Conservation (phyloP, 768 basidiomycete species). For the Neoboletus brunneissimus region DNA sequence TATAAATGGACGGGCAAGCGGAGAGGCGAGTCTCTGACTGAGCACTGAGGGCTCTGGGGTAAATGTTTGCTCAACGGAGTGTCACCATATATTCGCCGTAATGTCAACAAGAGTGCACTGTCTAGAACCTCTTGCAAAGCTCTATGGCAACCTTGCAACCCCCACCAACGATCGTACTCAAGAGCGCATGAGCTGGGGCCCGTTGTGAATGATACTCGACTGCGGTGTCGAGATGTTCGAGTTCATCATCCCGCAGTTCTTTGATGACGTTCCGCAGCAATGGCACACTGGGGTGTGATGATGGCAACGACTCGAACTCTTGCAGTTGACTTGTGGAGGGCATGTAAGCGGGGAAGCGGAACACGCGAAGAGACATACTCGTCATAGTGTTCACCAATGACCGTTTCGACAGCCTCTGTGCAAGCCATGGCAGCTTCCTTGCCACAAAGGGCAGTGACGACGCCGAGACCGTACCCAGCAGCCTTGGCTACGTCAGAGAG, state of each 20-base stretch:
- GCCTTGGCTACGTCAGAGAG: slow-evolving; percentile 83
- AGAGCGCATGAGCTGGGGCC: slow-evolving; percentile 86
- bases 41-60: slow-evolving; percentile 17
- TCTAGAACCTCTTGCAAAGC: slow-evolving; percentile 77
- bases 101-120: not conserved
- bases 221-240: slow-evolving; percentile 91
- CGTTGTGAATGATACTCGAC: slow-evolving; percentile 84
- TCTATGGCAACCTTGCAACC: slow-evolving; percentile 92
- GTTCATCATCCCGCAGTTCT: slow-evolving; percentile 92
- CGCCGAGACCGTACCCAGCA: slow-evolving; percentile 84
- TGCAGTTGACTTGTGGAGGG: slow-evolving; percentile 65
- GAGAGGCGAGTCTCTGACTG: slow-evolving; percentile 42
- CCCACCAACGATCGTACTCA: slow-evolving; percentile 79
- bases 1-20: slow-evolving; percentile 55
- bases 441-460: slow-evolving; percentile 81
- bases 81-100: not conserved
- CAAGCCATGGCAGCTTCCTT: slow-evolving; percentile 97
- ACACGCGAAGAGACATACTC: slow-evolving; percentile 59
- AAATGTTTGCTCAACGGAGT: not conserved
- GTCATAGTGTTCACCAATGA: slow-evolving; percentile 97
- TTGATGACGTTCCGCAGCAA: slow-evolving; percentile 67
- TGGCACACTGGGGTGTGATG: slow-evolving; percentile 74
- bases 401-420: slow-evolving; percentile 96
- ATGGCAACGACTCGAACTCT: slow-evolving; percentile 60
- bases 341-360: slow-evolving; percentile 4